phyloP scores from a whole-genome alignment of 2,329 filamentous ascomycete species.

The Fusarium lateritium region DNA sequence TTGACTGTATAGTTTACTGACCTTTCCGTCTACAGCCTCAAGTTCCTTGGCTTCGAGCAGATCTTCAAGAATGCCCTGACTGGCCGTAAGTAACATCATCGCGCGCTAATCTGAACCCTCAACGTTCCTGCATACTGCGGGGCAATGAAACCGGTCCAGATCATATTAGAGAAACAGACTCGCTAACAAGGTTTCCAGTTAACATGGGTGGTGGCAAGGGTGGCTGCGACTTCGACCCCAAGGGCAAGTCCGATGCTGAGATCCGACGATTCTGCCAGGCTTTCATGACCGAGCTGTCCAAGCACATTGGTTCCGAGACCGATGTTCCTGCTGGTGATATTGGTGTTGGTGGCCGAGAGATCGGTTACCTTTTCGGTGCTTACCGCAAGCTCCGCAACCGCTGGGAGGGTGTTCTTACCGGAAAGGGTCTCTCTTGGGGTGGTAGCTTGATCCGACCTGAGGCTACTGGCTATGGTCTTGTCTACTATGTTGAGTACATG shows the following conservation, averaged over 20 bases:
- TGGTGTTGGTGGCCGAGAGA: conserved; percentile 91
- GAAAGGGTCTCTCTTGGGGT: conserved; percentile 95
- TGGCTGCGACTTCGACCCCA: conserved; percentile 98
- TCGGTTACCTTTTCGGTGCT: conserved; percentile 94
- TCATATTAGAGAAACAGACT: conserved; percentile 14
- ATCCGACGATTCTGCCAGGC: conserved; percentile 96
- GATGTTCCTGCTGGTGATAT: conserved; percentile 98
- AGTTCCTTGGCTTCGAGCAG: conserved; percentile 99
- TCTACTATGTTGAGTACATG: conserved; percentile 98
- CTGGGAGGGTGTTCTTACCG: conserved; percentile 97
- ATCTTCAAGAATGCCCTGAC: conserved; percentile 99
- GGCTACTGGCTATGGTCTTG: conserved; percentile 95
- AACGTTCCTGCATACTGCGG: conserved; percentile 38
- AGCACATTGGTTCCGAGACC: conserved; percentile 96
- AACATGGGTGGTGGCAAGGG: conserved; percentile 96
- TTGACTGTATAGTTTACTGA: conserved; percentile 21
- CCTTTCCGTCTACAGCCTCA: conserved; percentile 66
- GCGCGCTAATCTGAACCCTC: not conserved
- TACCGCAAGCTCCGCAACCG: conserved; percentile 91
- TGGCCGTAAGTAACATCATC: conserved; percentile 74
- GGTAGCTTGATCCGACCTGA: conserved; percentile 95
- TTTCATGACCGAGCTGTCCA: conserved; percentile 96
- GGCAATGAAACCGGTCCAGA: conserved; percentile 9
- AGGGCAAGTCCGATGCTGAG: conserved; percentile 97
- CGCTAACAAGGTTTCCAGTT: conserved; percentile 53